Base-by-base conservation (phyloP, 768 basidiomycete genomes). In the Suillus lakei region DNA sequence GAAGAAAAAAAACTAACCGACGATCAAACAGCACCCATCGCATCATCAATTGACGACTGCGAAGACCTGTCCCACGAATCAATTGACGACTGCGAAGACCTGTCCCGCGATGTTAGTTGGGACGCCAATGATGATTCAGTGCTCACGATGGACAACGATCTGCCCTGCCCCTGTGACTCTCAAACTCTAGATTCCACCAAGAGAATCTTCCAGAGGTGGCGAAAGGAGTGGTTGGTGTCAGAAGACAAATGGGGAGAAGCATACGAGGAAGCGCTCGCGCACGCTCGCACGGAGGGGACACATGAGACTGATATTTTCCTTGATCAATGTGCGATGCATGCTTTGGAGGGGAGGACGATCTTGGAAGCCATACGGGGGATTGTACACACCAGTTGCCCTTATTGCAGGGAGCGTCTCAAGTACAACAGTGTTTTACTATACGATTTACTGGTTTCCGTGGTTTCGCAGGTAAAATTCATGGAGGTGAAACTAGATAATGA, bases 401-500 rank as follows among this genome's bases (percentile, higher is more conserved):
- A 12, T 21, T 30, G 30, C 28, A 30, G 48, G 26, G n/a, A 55
- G 32, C 5, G 26, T 3, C 36, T 53, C 7, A 50, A 34, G 34
- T 30, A 55, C 10, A 8, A 51, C 2, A 26, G 0, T 1, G 6
- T 54, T 34, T 16, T 51, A 38, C 26, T 62, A 4, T 39, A 62
- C 18, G 34, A 48, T 23, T 32, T 62, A 4, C 26, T 51, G 4
- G 32, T 62, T 21, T 36, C 12, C 3, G 2, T 48, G 3, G 16
- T 30, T 3, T 62, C 41, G 9, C 15, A 62, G 36, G 28, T 62
- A 5, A 55, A 50, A 34, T 62, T 62, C 21, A 13, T 62, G 1
- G 61, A 62, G 23, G 61, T 62, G 0, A 62, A 54, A 50, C 30
- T 62, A 38, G 50, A 62, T 30, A n/a, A n/a, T n/a, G n/a, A n/a